Evolutionary conservation across 768 basidiomycete genomes (phyloP).

Genomic region (Zangia roseola): DNA sequence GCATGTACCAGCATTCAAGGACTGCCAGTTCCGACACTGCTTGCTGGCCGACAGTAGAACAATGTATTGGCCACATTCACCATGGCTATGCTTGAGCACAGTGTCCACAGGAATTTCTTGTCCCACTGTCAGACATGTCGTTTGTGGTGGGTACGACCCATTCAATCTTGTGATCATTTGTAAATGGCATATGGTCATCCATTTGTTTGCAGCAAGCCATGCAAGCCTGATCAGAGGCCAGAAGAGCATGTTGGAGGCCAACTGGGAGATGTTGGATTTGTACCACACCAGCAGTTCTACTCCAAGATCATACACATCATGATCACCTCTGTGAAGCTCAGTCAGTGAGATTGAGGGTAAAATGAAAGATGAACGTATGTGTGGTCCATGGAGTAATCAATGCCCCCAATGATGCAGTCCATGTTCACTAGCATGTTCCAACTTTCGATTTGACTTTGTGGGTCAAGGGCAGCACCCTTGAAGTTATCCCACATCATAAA

Average conservation of each 20-base stretch:
- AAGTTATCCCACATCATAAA: neutral
- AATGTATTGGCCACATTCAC: neutral
- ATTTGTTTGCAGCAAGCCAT: neutral
- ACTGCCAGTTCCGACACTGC: neutral
- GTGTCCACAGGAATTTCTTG: no score
- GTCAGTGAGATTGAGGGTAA: no score
- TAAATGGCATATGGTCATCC: neutral
- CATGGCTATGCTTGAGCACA: neutral
- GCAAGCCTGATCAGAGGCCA: neutral
- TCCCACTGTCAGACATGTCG: no score
- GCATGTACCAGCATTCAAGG: neutral
- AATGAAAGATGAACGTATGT: no score
- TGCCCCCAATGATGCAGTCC: neutral
- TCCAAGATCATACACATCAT: no score
- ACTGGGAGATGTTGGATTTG: no score
- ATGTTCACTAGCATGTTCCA: neutral
- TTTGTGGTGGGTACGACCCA: neutral
- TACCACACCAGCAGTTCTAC: no score
- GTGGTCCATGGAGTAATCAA: neutral
- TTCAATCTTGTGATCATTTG: neutral
- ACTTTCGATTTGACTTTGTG: neutral
- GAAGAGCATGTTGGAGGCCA: neutral
- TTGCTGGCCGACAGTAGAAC: no score
- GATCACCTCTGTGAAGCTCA: no score
- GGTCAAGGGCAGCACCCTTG: no score